phyloP scores from a whole-genome alignment of 345 rosid genomes.

The Eucalyptus urophylla region DNA sequence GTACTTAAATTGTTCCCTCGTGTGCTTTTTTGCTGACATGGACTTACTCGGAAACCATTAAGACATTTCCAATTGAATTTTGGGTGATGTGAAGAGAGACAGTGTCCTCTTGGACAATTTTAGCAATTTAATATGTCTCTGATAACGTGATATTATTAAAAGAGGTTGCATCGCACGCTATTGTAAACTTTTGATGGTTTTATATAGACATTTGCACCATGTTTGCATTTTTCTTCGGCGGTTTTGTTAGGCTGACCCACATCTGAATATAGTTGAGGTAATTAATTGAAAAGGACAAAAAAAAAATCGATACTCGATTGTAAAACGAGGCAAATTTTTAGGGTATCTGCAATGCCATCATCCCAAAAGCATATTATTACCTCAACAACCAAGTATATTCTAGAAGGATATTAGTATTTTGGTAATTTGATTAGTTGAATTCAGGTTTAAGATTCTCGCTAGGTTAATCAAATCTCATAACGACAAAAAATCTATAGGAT shows the following conservation, averaged over 20 bases:
- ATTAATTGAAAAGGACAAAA: background rate
- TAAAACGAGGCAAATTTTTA: background rate
- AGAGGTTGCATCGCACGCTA: background rate
- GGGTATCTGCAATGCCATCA: background rate
- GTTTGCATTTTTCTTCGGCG: accelerated
- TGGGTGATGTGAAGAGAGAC: background rate
- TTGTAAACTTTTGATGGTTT: background rate
- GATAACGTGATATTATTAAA: accelerated
- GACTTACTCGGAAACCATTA: no score
- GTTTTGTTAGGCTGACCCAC: background rate
- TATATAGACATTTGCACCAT: accelerated
- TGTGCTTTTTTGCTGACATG: no score
- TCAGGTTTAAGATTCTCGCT: background rate
- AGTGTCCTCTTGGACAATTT: background rate
- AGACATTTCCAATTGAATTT: no score
- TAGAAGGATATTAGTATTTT: background rate
- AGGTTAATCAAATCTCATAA: background rate
- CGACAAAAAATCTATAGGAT: accelerated
- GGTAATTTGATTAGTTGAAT: background rate
- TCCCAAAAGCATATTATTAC: background rate
- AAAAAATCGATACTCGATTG: background rate
- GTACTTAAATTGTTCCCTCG: background rate
- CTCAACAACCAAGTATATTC: background rate
- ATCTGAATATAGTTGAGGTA: background rate
- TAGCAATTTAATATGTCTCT: background rate